Percentiles rank a stretch among this genome's conserved stretches.
Conservation (phyloP, 805 yeast species). For the Kuraishia piskuri region DNA sequence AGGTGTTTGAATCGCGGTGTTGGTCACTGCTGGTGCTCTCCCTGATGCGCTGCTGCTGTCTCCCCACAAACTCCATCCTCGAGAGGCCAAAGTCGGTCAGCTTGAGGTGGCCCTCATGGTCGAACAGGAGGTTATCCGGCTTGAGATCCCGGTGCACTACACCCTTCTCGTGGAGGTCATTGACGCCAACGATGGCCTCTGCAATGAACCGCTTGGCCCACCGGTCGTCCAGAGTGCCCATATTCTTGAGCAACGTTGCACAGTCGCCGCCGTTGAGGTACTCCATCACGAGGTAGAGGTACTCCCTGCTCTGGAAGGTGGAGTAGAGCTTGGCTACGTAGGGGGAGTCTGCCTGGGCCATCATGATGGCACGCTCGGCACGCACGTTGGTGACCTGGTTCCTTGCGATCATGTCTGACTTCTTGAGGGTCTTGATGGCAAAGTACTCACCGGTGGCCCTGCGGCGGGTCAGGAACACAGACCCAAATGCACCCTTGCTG, state of each 20-base stretch:
- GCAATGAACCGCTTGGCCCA: conserved; percentile 86
- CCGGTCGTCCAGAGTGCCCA: conserved; percentile 76
- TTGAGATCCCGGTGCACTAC: conserved; percentile 92
- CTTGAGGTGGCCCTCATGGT: conserved; percentile 79
- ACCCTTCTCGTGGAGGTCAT: conserved; percentile 79
- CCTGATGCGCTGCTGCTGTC: conserved; percentile 41
- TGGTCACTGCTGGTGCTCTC: background rate
- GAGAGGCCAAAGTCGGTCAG: conserved; percentile 93
- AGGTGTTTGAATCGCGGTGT: background rate
- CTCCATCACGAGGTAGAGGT: conserved; percentile 91
- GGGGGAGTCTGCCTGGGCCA: conserved; percentile 90
- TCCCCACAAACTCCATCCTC: conserved; percentile 76
- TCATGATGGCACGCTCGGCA: conserved; percentile 95
- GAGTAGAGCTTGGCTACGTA: conserved; percentile 85
- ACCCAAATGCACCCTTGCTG: conserved; percentile 96
- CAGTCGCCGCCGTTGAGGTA: conserved; percentile 94
- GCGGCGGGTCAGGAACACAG: conserved; percentile 80
- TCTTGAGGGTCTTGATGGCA: conserved; percentile 87
- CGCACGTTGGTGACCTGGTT: conserved; percentile 93
- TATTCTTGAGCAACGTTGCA: conserved; percentile 72
- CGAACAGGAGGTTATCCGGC: conserved; percentile 89
- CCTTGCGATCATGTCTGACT: conserved; percentile 94
- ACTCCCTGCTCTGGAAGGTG: conserved; percentile 83
- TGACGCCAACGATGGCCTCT: conserved; percentile 85
- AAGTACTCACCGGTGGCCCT: conserved; percentile 88